Evolutionary conservation across 768 basidiomycete genomes (phyloP).

Genomic region (Tulasnella sp.): DNA sequence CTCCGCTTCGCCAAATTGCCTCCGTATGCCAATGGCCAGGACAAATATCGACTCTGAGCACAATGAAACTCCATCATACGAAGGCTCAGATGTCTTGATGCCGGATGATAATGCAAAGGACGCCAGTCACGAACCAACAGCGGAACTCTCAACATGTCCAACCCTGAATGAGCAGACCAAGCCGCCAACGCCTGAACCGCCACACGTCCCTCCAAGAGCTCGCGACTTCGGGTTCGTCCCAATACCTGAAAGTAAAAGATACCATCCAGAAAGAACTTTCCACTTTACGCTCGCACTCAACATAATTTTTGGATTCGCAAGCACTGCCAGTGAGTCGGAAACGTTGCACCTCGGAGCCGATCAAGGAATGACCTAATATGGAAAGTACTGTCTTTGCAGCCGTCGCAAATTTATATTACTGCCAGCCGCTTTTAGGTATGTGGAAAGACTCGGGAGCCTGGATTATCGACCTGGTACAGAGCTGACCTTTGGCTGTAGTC

Average conservation of each 20-base stretch:
- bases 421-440: constrained; percentile 38
- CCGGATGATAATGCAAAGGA: background rate
- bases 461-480: background rate
- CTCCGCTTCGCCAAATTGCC: no score
- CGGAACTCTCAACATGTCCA: background rate
- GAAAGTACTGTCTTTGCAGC: background rate
- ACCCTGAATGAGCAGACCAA: background rate
- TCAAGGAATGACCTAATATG: background rate
- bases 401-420: constrained; percentile 41
- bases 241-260: constrained; percentile 41
- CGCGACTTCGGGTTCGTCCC: constrained; percentile 47
- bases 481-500: background rate
- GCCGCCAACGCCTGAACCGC: background rate
- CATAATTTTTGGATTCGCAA: constrained; percentile 42
- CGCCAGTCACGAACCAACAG: background rate
- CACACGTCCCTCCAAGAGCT: background rate
- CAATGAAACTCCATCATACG: background rate
- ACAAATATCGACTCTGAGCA: no score
- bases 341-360: background rate
- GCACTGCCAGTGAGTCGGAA: constrained; percentile 39
- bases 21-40: no score
- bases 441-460: background rate
- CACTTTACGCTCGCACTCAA: constrained; percentile 38
- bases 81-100: background rate
- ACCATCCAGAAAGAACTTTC: constrained; percentile 39